Evolutionary conservation across 352 stramenopile species (phyloP).

Genomic region (Phytophthora citricola): DNA sequence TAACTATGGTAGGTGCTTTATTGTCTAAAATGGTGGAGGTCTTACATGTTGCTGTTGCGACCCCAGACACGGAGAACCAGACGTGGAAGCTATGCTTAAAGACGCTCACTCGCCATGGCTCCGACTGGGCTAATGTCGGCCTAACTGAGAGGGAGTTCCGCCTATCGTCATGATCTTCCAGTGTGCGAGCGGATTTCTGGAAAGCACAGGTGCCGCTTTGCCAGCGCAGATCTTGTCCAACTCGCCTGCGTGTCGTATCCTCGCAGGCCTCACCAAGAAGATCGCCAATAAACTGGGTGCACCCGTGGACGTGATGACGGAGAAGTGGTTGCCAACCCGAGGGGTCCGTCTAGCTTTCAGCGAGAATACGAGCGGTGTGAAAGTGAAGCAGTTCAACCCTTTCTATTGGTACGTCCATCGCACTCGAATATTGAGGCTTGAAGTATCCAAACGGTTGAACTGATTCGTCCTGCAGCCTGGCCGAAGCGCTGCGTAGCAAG

Average conservation of each 20-base stretch:
- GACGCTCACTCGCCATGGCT: conserved; percentile 76
- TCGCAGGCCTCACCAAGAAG: conserved; percentile 86
- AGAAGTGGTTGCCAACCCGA: conserved; percentile 74
- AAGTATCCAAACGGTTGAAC: background rate
- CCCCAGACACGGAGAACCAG: conserved; percentile 53
- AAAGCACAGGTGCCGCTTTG: conserved; percentile 57
- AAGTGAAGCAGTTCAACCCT: conserved; percentile 72
- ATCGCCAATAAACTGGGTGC: conserved; percentile 82
- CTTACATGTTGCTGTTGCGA: conserved; percentile 6
- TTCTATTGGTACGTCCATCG: conserved; percentile 63
- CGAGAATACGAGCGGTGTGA: conserved; percentile 6
- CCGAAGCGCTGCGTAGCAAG: conserved; percentile 24
- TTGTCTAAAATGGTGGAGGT: background rate
- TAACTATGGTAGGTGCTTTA: conserved; percentile 64
- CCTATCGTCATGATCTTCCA: conserved; percentile 70
- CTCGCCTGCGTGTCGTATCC: conserved; percentile 73
- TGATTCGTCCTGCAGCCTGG: conserved; percentile 10
- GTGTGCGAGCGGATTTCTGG: conserved; percentile 50
- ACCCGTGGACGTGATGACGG: conserved; percentile 85
- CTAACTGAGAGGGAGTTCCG: conserved; percentile 71
- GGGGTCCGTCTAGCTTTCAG: conserved; percentile 32
- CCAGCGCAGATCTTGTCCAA: conserved; percentile 67
- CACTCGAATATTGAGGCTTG: background rate
- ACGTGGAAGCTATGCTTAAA: conserved; percentile 74
- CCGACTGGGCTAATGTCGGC: conserved; percentile 73